Percentiles rank a stretch among this genome's conserved stretches.
These are phyloP conservation scores for Kwoniella sp. DNA, from an alignment of 768 basidiomycete species.

Conservation along the genomic window DNA sequence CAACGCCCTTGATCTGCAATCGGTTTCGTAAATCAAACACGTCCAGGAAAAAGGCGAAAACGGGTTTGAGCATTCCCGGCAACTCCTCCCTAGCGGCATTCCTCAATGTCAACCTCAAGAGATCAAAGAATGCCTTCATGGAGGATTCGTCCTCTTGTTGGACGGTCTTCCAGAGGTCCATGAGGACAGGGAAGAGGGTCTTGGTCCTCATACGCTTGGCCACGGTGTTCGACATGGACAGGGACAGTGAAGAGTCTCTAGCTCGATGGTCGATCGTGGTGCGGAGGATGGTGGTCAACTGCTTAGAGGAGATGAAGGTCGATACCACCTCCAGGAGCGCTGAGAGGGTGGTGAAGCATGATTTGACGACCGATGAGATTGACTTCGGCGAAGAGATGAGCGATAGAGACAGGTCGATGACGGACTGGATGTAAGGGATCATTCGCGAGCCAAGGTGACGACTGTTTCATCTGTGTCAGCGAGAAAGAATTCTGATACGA, in stretches of 20 bases:
- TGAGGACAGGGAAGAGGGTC: conserved; percentile 67
- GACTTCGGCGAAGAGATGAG: conserved; percentile 27
- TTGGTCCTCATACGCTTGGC: conserved; percentile 72
- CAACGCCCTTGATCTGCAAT: conserved; percentile 39
- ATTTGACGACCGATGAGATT: conserved; percentile 25
- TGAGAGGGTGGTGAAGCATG: conserved; percentile 60
- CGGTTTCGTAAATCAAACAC: conserved; percentile 65
- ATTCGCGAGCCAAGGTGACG: conserved; percentile 78
- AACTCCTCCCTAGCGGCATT: conserved; percentile 68
- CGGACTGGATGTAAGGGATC: conserved; percentile 77
- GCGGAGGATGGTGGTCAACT: conserved; percentile 38
- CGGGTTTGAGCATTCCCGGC: conserved; percentile 65
- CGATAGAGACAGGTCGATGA: conserved; percentile 65
- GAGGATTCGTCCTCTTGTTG: conserved; percentile 38
- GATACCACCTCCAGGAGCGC: conserved; percentile 75
- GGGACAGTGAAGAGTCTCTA: conserved; percentile 29
- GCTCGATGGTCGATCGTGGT: conserved; percentile 32
- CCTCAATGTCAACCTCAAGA: conserved; percentile 69
- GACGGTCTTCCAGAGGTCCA: conserved; percentile 54
- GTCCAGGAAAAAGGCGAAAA: conserved; percentile 79
- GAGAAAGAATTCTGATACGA: too few relatives aligned
- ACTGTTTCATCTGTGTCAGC: conserved; percentile 57
- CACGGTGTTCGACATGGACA: conserved; percentile 64
- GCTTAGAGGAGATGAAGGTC: conserved; percentile 62
- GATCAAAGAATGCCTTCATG: conserved; percentile 65